Evolutionary conservation across 225 moss, liverwort and hornwort species (phyloP).

Genomic region (Marchantia polymorpha): DNA sequence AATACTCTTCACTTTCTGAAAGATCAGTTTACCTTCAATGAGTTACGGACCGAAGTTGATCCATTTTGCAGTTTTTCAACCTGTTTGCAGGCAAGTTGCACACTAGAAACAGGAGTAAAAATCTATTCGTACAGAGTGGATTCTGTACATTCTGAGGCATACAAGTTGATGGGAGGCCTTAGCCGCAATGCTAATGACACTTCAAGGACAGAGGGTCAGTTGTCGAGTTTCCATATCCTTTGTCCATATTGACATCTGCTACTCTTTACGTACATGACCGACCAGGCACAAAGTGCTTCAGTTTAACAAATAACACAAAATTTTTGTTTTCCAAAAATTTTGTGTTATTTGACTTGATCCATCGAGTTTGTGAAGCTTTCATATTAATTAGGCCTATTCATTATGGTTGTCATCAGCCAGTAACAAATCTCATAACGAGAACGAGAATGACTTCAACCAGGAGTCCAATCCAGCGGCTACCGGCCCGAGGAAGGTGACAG

Average conservation of each 20-base stretch:
- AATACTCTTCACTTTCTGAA: too few relatives aligned
- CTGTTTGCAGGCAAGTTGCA: constrained; percentile 82
- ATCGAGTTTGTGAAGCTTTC: background rate
- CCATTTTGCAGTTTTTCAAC: background rate
- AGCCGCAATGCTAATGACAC: constrained; percentile 67
- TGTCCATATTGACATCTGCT: background rate
- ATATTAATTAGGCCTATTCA: background rate
- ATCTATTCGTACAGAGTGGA: constrained; percentile 93
- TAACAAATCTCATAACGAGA: constrained; percentile 1
- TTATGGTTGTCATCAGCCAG: constrained; percentile 16
- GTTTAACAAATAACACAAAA: too few relatives aligned
- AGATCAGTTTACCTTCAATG: background rate
- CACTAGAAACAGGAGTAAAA: constrained; percentile 96
- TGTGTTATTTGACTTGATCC: too few relatives aligned
- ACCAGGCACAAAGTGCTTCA: background rate
- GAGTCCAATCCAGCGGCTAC: background rate
- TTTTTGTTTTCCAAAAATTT: too few relatives aligned
- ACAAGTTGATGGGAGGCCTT: constrained; percentile 83
- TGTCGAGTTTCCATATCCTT: background rate
- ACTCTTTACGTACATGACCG: background rate
- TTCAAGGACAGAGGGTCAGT: constrained; percentile 31
- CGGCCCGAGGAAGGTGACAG: constrained; percentile 19
- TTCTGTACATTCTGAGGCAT: constrained; percentile 93
- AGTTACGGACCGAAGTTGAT: background rate
- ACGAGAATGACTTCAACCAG: background rate